Evolutionary conservation across 768 basidiomycete species (phyloP).

Genomic region (Lyophyllum shimeji): DNA sequence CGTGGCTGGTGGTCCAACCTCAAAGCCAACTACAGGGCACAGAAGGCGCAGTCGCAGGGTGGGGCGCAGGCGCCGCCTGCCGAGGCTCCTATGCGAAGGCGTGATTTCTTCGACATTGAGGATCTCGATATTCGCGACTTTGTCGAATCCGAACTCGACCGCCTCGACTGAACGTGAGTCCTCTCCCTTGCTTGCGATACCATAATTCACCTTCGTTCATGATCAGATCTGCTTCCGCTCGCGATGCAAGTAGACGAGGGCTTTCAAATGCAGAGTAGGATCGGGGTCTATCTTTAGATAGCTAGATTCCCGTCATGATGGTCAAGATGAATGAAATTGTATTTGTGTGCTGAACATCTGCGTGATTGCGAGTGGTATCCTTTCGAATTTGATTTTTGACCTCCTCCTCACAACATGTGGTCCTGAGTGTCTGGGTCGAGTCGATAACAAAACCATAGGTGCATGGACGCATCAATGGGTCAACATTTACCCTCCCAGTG

Average conservation of each 20-base stretch:
- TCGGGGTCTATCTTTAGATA: constrained; percentile 2
- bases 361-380: not conserved
- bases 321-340: not conserved
- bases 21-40: not conserved
- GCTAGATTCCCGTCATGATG: not conserved
- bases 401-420: no score
- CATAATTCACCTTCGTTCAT: not conserved
- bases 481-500: no score
- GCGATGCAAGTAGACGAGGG: not conserved
- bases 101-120: constrained; percentile 3
- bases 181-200: not conserved
- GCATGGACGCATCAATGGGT: no score
- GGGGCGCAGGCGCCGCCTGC: not conserved
- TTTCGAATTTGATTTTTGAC: not conserved
- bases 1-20: not conserved
- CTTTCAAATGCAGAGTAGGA: not conserved
- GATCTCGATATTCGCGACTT: constrained; percentile 1
- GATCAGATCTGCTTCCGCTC: not conserved
- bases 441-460: no score
- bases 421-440: no score
- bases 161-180: constrained; percentile 3
- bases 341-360: not conserved
- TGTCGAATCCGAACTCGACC: not conserved
- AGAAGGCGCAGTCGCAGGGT: not conserved
- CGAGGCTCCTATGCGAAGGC: not conserved